Evolutionary conservation across 345 rosid genomes (phyloP), one percentile per base, ranked within the genome.

Genomic region (Citropsis articulata): DNA sequence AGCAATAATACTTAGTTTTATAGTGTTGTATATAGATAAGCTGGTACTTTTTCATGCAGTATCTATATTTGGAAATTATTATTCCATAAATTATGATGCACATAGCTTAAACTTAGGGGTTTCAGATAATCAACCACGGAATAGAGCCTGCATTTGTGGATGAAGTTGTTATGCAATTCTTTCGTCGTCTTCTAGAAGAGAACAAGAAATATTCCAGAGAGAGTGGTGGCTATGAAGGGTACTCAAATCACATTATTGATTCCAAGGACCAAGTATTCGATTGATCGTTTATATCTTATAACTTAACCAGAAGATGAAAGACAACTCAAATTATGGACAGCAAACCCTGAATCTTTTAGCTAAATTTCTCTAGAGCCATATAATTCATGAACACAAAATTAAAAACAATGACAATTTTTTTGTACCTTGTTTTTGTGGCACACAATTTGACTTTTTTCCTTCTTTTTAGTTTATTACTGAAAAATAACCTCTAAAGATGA

Each of bases 101-200:
- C 60, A 6, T 9, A 33, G 22, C 4, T 10, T 63, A 67, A 48
- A 25, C n/a, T 76, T 74, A 72, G 6, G 27, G 28, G 73, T 84
- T 80, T 30, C 82, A 94, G 97, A 88, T 76, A 35, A 80, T 82
- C 78, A 88, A 87, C 70, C 98, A 93, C 84, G 98, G 94, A n/a
- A 89, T 93, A n/a, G n/a, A n/a, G n/a, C n/a, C n/a, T n/a, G n/a
- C n/a, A n/a, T n/a, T n/a, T n/a, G n/a, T n/a, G n/a, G n/a, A n/a
- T n/a, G 80, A 84, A 66, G 80, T 92, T 12, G 76, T 85, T 0
- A 84, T 79, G 60, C 84, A 87, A 13, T 95, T 92, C 82, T 92
- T 93, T 63, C 85, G 80, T 1, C 91, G 89, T 76, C 87, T 92
- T 36, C 42, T 74, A 10, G 86, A 87, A 84, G 89, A 87, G 87